phyloP scores from a whole-genome alignment of 2,329 filamentous ascomycete species.

The Neonectria punicea region DNA sequence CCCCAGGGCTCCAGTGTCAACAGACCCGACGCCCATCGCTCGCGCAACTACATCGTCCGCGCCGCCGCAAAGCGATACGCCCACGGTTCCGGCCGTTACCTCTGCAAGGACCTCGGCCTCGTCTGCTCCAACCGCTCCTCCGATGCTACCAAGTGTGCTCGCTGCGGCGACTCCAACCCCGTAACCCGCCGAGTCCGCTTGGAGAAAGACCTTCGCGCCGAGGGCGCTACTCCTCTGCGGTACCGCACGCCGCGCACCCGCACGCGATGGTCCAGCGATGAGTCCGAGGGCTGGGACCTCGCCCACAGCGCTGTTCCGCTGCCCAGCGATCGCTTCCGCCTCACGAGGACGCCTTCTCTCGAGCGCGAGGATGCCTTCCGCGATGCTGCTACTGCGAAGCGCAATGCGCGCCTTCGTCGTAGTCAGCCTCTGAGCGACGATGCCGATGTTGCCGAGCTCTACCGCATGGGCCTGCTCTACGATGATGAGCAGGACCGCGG shows the following conservation, averaged over 20 bases:
- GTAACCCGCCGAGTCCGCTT: conserved; percentile 36
- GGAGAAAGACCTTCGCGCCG: conserved; percentile 35
- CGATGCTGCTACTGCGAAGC: conserved; percentile 52
- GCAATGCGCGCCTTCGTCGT: conserved; percentile 41
- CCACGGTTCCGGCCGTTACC: conserved; percentile 27
- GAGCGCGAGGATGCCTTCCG: conserved; percentile 60
- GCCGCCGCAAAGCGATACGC: conserved; percentile 46
- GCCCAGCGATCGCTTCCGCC: conserved; percentile 49
- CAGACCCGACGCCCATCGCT: conserved; percentile 33
- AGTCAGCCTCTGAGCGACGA: conserved; percentile 44
- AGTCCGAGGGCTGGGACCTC: conserved; percentile 49
- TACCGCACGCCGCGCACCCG: conserved; percentile 29
- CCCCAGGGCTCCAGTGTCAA: conserved; percentile 17
- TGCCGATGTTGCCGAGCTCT: conserved; percentile 53
- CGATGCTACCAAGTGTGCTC: conserved; percentile 19
- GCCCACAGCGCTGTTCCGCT: conserved; percentile 50
- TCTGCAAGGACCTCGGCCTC: conserved; percentile 38
- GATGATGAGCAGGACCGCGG: conserved; percentile 52
- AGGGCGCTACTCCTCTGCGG: conserved; percentile 21
- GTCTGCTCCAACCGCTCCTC: conserved; percentile 29
- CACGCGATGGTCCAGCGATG: conserved; percentile 33
- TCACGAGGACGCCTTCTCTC: conserved; percentile 53
- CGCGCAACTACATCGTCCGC: conserved; percentile 46
- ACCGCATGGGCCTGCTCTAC: conserved; percentile 57
- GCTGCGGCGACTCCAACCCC: conserved; percentile 27